Evolutionary conservation across 169 alveolate genomes (phyloP).

Genomic region (Plasmodium ovale): DNA sequence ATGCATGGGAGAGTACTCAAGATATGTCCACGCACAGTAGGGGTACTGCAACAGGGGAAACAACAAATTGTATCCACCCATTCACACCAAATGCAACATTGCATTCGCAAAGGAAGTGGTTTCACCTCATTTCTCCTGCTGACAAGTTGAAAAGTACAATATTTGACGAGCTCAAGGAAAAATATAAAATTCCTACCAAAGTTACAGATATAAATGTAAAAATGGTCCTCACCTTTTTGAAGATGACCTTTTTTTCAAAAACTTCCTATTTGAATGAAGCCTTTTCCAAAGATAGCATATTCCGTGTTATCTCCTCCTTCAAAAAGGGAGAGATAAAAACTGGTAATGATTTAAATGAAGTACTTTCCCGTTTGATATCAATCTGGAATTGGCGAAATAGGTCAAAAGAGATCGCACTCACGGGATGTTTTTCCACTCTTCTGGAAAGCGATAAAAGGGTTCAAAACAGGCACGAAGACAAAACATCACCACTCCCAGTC

Average conservation of each 20-base stretch:
- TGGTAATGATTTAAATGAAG: background rate
- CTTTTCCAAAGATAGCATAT: background rate
- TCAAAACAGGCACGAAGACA: too few species aligned
- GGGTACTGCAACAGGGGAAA: too few species aligned
- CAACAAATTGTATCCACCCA: background rate
- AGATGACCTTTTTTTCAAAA: background rate
- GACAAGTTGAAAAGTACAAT: conserved; percentile 12
- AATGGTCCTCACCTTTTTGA: conserved; percentile 13
- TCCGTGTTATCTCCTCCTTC: background rate
- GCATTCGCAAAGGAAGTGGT: background rate
- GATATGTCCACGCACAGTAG: too few species aligned
- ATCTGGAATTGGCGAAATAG: too few species aligned
- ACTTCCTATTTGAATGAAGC: background rate
- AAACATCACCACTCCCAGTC: too few species aligned
- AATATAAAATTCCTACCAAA: conserved; percentile 49
- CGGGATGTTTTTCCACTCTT: too few species aligned
- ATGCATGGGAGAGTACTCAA: too few species aligned
- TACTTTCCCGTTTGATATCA: background rate
- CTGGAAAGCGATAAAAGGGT: too few species aligned
- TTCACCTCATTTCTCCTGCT: conserved; percentile 8
- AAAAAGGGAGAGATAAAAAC: background rate
- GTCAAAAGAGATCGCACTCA: too few species aligned
- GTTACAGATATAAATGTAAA: conserved; percentile 38
- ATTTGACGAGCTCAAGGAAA: conserved; percentile 12
- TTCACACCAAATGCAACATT: conserved; percentile 19